Evolutionary conservation across 2,329 filamentous ascomycete genomes (phyloP), one percentile per base, ranked within the genome.

Genomic region (Stenocarpella maydis): DNA sequence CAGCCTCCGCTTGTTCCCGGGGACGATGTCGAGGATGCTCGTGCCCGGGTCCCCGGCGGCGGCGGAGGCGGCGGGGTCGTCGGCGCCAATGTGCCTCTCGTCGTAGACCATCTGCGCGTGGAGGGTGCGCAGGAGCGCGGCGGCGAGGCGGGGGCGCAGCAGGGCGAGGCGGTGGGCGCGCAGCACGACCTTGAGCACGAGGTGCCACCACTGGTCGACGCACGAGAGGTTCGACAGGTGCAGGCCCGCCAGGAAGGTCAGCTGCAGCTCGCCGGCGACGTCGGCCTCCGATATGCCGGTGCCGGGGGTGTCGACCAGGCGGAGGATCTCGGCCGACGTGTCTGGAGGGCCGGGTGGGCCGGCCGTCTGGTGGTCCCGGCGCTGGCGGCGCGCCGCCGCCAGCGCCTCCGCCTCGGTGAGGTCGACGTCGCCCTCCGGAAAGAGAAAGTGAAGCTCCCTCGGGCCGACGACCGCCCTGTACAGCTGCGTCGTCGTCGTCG

Each of bases 161-260:
- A n/a, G n/a, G n/a, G 82, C 78, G 1, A 90, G 82, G 12, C 74
- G 72, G 74, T 84, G 83, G 2, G 86, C 83, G 31, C 83, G 83
- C 55, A 90, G 82, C n/a, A n/a, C n/a, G n/a, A n/a, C n/a, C n/a
- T n/a, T n/a, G n/a, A n/a, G n/a, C n/a, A n/a, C n/a, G n/a, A n/a
- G n/a, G n/a, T n/a, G n/a, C 81, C 84, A 87, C 88, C 88, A 91
- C 71, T 91, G 88, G 71, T 89, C 86, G 52, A 89, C 80, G 72
- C 88, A 90, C n/a, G n/a, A n/a, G 50, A 86, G 79, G 75, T 89
- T 91, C 50, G 85, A 84, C 1, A 90, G 82, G 67, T 87, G 82
- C 75, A 86, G 83, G 45, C 88, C 88, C 0, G 84, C 85, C 5
- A 90, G 74, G 73, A 86, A 91, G 50, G 84, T 83, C 75, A 90